Evolutionary conservation across 2,329 filamentous ascomycete genomes (phyloP), one percentile per base, ranked within the genome.

Genomic region (Xylariaceae sp.): DNA sequence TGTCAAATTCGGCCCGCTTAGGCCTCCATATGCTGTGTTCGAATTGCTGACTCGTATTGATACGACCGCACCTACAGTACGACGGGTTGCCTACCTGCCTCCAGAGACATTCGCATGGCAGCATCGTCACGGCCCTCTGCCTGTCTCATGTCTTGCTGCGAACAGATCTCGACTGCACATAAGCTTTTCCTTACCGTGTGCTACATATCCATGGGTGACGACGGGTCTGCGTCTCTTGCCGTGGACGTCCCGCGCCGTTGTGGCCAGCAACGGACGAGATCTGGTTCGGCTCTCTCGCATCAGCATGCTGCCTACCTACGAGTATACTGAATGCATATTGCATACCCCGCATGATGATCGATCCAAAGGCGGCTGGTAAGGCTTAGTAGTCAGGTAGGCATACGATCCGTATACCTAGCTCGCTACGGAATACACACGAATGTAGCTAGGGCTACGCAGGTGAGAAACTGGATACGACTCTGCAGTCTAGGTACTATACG

Each of bases 21-120:
- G 55, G 53, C 52, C 53, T 58, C 50, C 45, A 44, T 54, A 55
- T 60, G 45, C 55, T 50, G 56, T 52, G 47, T 18, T 30, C 17
- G 17, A 23, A 30, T 55, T 55, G 55, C 55, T 57, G 50, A 53
- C 53, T 53, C 52, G 45, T 57, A 50, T 55, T 30, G 8, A 18
- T 48, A 50, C 13, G 23, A 30, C 23, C 23, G 23, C 23, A 30
- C 23, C 23, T 10, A 15, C n/a, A 42, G 7, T 42, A 13, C 37
- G 37, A 42, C 23, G 23, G 23, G 23, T 30, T 30, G 23, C 37
- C 37, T 42, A 42, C 37, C 37, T 42, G 8, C 37, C 37, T 42
- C 11, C 8, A 42, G 37, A 42, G 37, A 42, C 7, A 42, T 9
- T 42, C 37, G 37, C 8, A 42, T 42, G 37, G 37, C 37, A 13